phyloP scores from a whole-genome alignment of 495 filamentous ascomycete species.

The Margaritispora aquatica region DNA sequence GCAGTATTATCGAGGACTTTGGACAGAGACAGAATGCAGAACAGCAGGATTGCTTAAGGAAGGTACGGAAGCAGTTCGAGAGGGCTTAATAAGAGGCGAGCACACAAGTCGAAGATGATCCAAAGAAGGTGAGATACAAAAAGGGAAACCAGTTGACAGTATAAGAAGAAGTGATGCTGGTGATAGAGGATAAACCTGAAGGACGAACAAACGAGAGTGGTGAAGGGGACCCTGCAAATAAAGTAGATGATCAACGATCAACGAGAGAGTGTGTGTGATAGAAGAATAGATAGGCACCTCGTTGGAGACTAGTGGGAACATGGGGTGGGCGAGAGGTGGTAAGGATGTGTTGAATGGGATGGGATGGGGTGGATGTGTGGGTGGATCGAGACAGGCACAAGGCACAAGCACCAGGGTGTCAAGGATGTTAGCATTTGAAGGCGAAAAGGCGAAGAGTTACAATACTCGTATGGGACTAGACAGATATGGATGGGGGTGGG shows the following conservation, averaged over 20 bases:
- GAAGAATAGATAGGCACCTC: slow-evolving; percentile 18
- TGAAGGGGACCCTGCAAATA: slow-evolving; percentile 27
- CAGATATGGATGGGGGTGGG: background rate
- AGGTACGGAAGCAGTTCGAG: slow-evolving; percentile 25
- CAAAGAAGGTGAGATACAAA: slow-evolving; percentile 19
- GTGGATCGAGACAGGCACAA: too few relatives aligned
- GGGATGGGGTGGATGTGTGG: slow-evolving; percentile 4
- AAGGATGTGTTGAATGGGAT: slow-evolving; percentile 6
- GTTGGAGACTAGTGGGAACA: slow-evolving; percentile 1
- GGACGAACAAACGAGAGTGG: slow-evolving; percentile 15
- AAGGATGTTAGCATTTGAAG: too few relatives aligned
- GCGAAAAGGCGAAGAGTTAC: too few relatives aligned
- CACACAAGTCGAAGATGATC: slow-evolving; percentile 25
- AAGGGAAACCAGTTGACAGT: slow-evolving; percentile 23
- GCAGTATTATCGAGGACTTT: slow-evolving; percentile 16
- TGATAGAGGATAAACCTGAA: slow-evolving; percentile 21
- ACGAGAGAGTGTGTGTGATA: slow-evolving; percentile 21
- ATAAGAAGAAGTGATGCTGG: slow-evolving; percentile 22
- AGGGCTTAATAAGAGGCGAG: slow-evolving; percentile 9
- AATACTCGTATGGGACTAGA: too few relatives aligned
- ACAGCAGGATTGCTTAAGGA: slow-evolving; percentile 24
- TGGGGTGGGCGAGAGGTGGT: slow-evolving; percentile 19
- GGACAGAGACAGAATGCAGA: slow-evolving; percentile 10
- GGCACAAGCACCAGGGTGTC: too few relatives aligned
- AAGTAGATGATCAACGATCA: slow-evolving; percentile 16